Evolutionary conservation across 192 early-diverging fungal genomes (phyloP).

Genomic region (Lobosporangium transversale): DNA sequence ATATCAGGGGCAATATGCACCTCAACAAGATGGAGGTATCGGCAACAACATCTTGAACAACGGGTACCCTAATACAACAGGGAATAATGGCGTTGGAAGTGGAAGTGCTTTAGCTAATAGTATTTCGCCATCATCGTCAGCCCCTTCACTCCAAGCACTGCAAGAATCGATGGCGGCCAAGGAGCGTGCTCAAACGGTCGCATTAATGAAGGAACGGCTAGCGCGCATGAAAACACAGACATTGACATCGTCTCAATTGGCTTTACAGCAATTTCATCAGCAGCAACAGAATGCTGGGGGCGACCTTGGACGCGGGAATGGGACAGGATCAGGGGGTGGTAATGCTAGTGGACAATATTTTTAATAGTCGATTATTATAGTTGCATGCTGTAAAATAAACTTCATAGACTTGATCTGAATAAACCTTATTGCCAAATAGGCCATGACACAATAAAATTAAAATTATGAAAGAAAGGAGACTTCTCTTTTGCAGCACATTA

Average conservation of each 20-base stretch:
- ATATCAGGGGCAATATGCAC: slow-evolving; percentile 16
- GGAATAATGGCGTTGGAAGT: not conserved
- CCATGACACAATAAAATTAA: too few relatives aligned
- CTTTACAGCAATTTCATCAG: slow-evolving; percentile 45
- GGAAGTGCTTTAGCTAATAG: not conserved
- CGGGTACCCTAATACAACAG: not conserved
- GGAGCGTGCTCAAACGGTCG: slow-evolving; percentile 68
- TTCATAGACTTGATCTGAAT: too few relatives aligned
- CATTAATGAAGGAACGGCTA: slow-evolving; percentile 71
- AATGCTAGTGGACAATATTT: slow-evolving; percentile 33
- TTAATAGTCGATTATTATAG: slow-evolving; percentile 5
- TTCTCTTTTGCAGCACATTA: too few relatives aligned
- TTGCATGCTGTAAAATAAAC: too few relatives aligned
- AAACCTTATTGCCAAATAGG: too few relatives aligned
- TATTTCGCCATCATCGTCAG: slow-evolving; percentile 1
- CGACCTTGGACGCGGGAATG: slow-evolving; percentile 7
- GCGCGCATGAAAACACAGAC: slow-evolving; percentile 69
- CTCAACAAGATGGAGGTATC: slow-evolving; percentile 10
- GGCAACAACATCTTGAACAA: not conserved
- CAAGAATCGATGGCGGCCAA: slow-evolving; percentile 51
- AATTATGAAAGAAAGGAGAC: too few relatives aligned
- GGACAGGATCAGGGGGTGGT: not conserved
- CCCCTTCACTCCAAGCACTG: slow-evolving; percentile 32
- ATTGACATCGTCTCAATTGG: slow-evolving; percentile 37
- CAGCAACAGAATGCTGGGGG: slow-evolving; percentile 18